Conservation (phyloP, 495 filamentous ascomycete genomes). For the Aspergillus funiculosus region DNA sequence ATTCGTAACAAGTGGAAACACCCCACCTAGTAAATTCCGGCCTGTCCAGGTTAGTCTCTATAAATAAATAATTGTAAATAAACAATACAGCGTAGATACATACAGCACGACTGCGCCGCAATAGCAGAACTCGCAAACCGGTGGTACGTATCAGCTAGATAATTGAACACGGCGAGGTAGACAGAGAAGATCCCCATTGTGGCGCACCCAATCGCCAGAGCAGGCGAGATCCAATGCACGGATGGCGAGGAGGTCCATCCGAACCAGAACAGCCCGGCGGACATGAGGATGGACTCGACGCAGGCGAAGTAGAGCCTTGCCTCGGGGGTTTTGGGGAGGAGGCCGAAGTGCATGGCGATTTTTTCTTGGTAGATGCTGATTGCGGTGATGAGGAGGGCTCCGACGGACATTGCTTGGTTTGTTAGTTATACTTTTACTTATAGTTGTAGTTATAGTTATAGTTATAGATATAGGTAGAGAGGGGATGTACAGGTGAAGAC, state of each 20-base stretch:
- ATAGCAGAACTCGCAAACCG: constrained; percentile 78
- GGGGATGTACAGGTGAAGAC: constrained; percentile 56
- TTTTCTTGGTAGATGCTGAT: constrained; percentile 72
- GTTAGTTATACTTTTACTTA: constrained; percentile 1
- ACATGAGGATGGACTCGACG: constrained; percentile 61
- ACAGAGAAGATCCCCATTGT: constrained; percentile 87
- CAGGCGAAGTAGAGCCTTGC: constrained; percentile 79
- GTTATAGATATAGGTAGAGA: not conserved
- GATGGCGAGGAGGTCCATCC: constrained; percentile 63
- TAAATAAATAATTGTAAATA: not conserved
- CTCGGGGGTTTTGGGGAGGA: constrained; percentile 58
- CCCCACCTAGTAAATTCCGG: constrained; percentile 76
- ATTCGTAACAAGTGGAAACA: constrained; percentile 72
- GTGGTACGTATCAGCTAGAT: constrained; percentile 87
- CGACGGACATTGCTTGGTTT: constrained; percentile 56
- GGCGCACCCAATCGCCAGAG: constrained; percentile 62
- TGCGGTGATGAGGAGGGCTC: constrained; percentile 59
- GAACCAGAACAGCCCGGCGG: constrained; percentile 79
- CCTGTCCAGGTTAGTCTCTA: constrained; percentile 32
- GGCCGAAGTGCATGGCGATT: constrained; percentile 37
- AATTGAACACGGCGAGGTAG: constrained; percentile 90
- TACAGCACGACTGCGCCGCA: constrained; percentile 77
- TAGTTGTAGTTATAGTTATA: not conserved
- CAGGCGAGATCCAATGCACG: constrained; percentile 73
- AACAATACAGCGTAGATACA: constrained; percentile 8